Evolutionary conservation across 805 yeast genomes (phyloP), one percentile per base, ranked within the genome.

Genomic region (Hermanozyma aechmeae): DNA sequence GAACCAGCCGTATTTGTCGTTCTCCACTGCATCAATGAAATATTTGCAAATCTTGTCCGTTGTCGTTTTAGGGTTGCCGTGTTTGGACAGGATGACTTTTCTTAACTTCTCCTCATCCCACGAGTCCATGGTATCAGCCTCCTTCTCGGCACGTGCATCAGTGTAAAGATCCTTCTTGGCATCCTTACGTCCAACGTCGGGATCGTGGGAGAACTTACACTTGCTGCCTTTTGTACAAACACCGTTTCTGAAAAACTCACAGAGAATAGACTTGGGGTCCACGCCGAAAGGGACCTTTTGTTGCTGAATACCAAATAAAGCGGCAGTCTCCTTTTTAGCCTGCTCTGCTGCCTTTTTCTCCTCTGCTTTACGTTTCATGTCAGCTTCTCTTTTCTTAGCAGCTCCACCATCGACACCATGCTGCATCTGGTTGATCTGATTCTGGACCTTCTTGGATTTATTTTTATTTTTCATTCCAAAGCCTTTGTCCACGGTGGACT

Each of bases 1-100:
- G 59, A 92, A 87, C 98, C 98, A 92, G 50, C 98, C 98, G 53
- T 92, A 92, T 52, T 89, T 89, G 34, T 89, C 92, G 50, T 86
- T 85, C 52, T 92, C 99, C 33, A 92, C 96, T 0, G 98, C 97
- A 35, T 86, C 95, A 41, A 92, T 83, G 61, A 92, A 93, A 57
- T 56, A 75, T 55, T 87, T 92, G 71, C 99, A 92, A 27, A 92
- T 83, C 42, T 73, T 92, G 40, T 89, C 96, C 0, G 99, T 92
- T 10, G 96, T 86, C 8, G 96, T 85, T 53, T 76, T 76, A 31
- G 79, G 86, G 53, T 92, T 92, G 29, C 98, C 97, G 46, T 87
- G 96, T 60, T 92, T 92, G 30, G 96, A 85, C 40, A 70, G 33
- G 46, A 92, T 79, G 37, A 92, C 97, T 20, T 68, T 68, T 51